Percentiles rank a stretch among this genome's conserved stretches.
Evolutionary conservation across 2,329 filamentous ascomycete genomes (phyloP).

Genomic region (Fusarium burgessii): DNA sequence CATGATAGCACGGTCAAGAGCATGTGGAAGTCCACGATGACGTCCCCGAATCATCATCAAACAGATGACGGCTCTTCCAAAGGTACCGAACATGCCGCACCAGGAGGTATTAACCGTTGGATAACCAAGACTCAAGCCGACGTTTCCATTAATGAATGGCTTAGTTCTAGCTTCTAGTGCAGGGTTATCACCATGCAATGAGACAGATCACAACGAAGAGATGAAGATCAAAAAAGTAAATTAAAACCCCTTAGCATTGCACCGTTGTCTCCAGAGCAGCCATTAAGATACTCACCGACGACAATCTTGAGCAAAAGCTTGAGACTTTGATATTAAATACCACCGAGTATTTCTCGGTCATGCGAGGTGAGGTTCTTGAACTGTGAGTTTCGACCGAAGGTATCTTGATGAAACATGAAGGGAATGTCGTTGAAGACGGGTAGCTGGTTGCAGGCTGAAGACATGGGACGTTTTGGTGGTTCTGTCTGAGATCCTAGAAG

Average conservation of each 20-base stretch:
- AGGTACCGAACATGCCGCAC: constrained; percentile 45
- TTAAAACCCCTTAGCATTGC: constrained; percentile 35
- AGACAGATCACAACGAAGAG: constrained; percentile 61
- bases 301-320: constrained; percentile 62
- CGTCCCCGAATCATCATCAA: constrained; percentile 53
- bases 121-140: constrained; percentile 51
- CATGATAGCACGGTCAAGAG: constrained; percentile 50
- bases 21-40: constrained; percentile 50
- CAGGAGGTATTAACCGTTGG: constrained; percentile 46
- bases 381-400: constrained; percentile 52
- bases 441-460: neutral
- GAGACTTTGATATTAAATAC: constrained; percentile 63
- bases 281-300: constrained; percentile 44
- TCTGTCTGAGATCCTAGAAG: constrained; percentile 4
- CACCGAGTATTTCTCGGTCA: constrained; percentile 59
- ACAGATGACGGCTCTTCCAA: constrained; percentile 52
- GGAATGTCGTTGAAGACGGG: constrained; percentile 6
- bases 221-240: constrained; percentile 60
- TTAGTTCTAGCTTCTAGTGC: neutral
- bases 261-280: too few relatives aligned
- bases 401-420: constrained; percentile 8
- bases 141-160: constrained; percentile 44
- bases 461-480: neutral
- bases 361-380: constrained; percentile 57
- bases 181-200: constrained; percentile 53